Percentiles rank a stretch among this genome's conserved stretches.
These are phyloP conservation scores for Stagonosporopsis cucurbitacearum DNA, from an alignment of 2,329 filamentous ascomycete species.

Conservation along the genomic window DNA sequence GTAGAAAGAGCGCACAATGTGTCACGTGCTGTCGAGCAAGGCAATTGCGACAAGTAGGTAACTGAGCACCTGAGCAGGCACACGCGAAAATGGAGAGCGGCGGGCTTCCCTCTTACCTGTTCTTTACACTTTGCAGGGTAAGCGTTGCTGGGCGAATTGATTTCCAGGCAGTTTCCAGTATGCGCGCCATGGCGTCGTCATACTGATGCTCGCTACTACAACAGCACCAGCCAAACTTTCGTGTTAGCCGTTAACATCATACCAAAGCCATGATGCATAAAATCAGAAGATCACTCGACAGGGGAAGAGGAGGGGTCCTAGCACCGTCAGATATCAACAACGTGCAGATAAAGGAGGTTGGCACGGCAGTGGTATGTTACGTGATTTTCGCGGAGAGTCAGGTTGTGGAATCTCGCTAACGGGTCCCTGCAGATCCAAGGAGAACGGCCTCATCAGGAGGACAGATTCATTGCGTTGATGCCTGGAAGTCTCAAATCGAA, in stretches of 20 bases:
- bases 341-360: slow-evolving; percentile 9
- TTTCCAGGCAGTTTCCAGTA: not conserved
- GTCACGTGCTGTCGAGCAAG: not conserved
- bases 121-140: not conserved
- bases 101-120: not conserved
- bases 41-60: no score
- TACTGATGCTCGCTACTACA: slow-evolving; percentile 10
- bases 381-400: not conserved
- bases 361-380: slow-evolving; percentile 13
- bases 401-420: slow-evolving; percentile 24
- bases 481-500: slow-evolving; percentile 28
- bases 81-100: not conserved
- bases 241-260: slow-evolving; percentile 7
- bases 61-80: not conserved
- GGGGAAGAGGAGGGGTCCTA: slow-evolving; percentile 2
- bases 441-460: slow-evolving; percentile 31
- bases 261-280: slow-evolving; percentile 20
- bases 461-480: slow-evolving; percentile 27
- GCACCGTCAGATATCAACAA: not conserved
- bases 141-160: not conserved
- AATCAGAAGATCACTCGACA: slow-evolving; percentile 13
- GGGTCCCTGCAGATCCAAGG: slow-evolving; percentile 28
- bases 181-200: slow-evolving; percentile 31
- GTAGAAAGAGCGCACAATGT: not conserved
- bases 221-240: not conserved